A percentile compares a stretch with the other conserved stretches of the same genome.
Conservation (phyloP, 768 basidiomycete genomes). For the Coprinopsis cinerea region DNA sequence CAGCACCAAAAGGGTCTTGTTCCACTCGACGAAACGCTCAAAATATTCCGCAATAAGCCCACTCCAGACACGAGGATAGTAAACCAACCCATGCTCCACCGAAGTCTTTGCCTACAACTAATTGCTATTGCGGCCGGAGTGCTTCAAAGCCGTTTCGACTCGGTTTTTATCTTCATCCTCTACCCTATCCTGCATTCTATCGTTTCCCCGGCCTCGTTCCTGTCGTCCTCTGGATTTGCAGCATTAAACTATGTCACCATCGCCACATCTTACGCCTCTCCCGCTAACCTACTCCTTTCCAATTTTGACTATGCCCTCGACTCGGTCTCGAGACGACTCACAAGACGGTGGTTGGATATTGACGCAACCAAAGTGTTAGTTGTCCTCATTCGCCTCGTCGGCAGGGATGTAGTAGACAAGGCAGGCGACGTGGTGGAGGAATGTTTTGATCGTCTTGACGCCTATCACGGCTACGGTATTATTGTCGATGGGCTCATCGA, state of each 20-base stretch:
- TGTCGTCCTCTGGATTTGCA: conserved; percentile 72
- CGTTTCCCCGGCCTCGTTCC: conserved; percentile 60
- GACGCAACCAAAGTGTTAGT: conserved; percentile 86
- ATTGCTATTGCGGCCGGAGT: conserved; percentile 69
- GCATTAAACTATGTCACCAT: conserved; percentile 65
- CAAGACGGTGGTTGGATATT: conserved; percentile 74
- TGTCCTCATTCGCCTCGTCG: conserved; percentile 81
- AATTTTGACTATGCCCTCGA: conserved; percentile 98
- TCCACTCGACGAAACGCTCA: conserved; percentile 53
- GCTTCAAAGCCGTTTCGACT: conserved; percentile 63
- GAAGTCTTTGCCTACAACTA: conserved; percentile 64
- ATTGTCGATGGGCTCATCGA: conserved; percentile 85
- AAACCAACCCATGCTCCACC: conserved; percentile 63
- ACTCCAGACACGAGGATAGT: conserved; percentile 20
- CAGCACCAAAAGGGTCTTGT: conserved; percentile 65
- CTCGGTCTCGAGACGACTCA: conserved; percentile 78
- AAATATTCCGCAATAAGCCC: conserved; percentile 35
- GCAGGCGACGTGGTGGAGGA: conserved; percentile 96
- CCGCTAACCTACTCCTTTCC: conserved; percentile 81
- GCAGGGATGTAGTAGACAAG: conserved; percentile 77
- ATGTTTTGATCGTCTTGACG: conserved; percentile 94
- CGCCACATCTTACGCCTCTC: conserved; percentile 83
- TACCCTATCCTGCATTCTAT: conserved; percentile 87
- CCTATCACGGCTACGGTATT: conserved; percentile 88
- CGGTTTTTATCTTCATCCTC: conserved; percentile 69